Evolutionary conservation across 2,329 filamentous ascomycete genomes (phyloP).

Genomic region (Pseudonectria buxi): DNA sequence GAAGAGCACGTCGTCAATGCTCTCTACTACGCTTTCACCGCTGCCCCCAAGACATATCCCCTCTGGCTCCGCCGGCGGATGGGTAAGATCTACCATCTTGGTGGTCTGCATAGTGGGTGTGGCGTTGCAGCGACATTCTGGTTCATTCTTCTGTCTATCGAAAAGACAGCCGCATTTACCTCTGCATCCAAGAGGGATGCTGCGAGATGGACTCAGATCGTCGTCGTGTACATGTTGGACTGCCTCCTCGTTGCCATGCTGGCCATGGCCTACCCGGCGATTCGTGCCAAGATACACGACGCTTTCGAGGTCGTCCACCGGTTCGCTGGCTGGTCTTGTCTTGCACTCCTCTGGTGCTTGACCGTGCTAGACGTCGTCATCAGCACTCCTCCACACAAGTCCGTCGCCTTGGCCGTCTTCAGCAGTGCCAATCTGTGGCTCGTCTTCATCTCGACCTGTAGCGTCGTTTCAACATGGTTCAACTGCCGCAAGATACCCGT

Average conservation of each 20-base stretch:
- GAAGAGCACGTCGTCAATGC: conserved; percentile 43
- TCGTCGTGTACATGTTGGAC: conserved; percentile 9
- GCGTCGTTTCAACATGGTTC: conserved; percentile 62
- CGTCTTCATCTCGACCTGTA: conserved; percentile 50
- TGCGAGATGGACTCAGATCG: conserved; percentile 5
- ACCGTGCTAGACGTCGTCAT: conserved; percentile 49
- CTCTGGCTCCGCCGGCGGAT: conserved; percentile 33
- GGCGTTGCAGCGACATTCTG: conserved; percentile 12
- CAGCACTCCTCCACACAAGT: conserved; percentile 41
- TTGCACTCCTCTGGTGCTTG: conserved; percentile 9
- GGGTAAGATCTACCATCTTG: conserved; percentile 40
- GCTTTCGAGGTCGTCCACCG: conserved; percentile 12
- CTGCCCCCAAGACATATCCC: conserved; percentile 33
- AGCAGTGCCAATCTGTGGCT: conserved; percentile 50
- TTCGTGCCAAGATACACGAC: conserved; percentile 10
- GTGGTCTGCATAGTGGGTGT: conserved; percentile 24
- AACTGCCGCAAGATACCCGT: conserved; percentile 58
- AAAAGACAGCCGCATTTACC: conserved; percentile 7
- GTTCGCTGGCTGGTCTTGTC: conserved; percentile 12
- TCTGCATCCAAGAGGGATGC: neutral
- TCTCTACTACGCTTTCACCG: conserved; percentile 33
- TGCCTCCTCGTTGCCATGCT: conserved; percentile 8
- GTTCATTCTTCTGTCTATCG: conserved; percentile 14
- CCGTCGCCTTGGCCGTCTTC: conserved; percentile 20
- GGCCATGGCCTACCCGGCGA: conserved; percentile 10